Percentiles rank a stretch among this genome's conserved stretches.
Evolutionary conservation across 495 filamentous ascomycete genomes (phyloP).

Genomic region (Cladorrhinum samala): DNA sequence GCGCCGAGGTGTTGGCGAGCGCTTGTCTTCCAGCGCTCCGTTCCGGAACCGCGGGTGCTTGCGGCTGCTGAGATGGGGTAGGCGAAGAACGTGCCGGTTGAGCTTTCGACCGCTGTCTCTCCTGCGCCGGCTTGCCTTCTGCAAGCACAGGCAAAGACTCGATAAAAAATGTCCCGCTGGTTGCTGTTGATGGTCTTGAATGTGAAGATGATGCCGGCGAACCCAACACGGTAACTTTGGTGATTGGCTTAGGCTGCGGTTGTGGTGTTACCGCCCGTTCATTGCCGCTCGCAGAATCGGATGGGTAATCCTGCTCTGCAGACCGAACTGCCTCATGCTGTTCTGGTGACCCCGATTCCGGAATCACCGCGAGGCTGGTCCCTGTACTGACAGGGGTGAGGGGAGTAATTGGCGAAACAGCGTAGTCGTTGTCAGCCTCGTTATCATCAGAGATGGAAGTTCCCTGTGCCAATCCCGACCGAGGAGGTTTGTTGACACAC

Average conservation of each 20-base stretch:
- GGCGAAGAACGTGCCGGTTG: slow-evolving; percentile 5
- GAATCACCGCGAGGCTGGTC: slow-evolving; percentile 10
- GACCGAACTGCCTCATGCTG: not conserved
- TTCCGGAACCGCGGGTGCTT: slow-evolving; percentile 35
- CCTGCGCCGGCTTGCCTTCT: slow-evolving; percentile 21
- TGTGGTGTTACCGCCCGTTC: slow-evolving; percentile 14
- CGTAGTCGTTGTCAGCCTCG: slow-evolving; percentile 17
- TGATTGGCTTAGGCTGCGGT: slow-evolving; percentile 19
- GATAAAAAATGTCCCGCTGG: slow-evolving; percentile 19
- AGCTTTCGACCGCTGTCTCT: not conserved
- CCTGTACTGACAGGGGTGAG: slow-evolving; percentile 1
- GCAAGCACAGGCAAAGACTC: slow-evolving; percentile 22
- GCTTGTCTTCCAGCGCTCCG: slow-evolving; percentile 31
- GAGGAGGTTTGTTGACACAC: slow-evolving; percentile 11
- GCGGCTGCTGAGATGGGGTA: slow-evolving; percentile 20
- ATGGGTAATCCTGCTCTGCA: not conserved
- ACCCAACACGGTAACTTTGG: slow-evolving; percentile 31
- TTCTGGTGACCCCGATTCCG: slow-evolving; percentile 5
- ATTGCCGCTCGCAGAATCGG: slow-evolving; percentile 6
- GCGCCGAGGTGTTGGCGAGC: slow-evolving; percentile 16
- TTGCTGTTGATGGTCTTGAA: slow-evolving; percentile 3
- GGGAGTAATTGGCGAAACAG: slow-evolving; percentile 10
- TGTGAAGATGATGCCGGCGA: slow-evolving; percentile 15
- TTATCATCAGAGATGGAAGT: slow-evolving; percentile 33
- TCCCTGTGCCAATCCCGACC: slow-evolving; percentile 19